Evolutionary conservation across 2,329 filamentous ascomycete genomes (phyloP).

Genomic region (Nemania sp.): DNA sequence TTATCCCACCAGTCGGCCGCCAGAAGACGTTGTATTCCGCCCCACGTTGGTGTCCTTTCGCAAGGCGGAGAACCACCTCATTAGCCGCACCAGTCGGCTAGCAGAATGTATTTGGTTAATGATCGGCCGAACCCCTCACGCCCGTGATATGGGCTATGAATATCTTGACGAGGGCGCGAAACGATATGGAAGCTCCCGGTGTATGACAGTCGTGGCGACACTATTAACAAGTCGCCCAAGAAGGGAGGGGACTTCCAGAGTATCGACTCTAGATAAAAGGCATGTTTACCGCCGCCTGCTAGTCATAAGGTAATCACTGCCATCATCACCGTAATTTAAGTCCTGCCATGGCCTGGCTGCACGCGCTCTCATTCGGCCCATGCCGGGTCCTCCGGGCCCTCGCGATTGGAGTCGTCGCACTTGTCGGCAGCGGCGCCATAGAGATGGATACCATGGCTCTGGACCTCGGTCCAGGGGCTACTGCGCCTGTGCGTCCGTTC

Average conservation of each 20-base stretch:
- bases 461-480: conserved; percentile 38
- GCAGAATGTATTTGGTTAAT: background rate
- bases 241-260: background rate
- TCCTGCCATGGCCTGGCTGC: conserved; percentile 22
- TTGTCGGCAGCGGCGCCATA: conserved; percentile 20
- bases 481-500: conserved; percentile 41
- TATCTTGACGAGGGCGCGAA: background rate
- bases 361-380: conserved; percentile 3
- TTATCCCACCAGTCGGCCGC: conserved; percentile 31
- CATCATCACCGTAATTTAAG: background rate
- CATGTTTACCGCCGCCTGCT: background rate
- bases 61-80: conserved; percentile 1
- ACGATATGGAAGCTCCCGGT: no score
- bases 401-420: conserved; percentile 17
- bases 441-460: conserved; percentile 7
- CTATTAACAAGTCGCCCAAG: background rate
- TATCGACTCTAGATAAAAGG: background rate
- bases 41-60: conserved; percentile 5
- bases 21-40: conserved; percentile 20
- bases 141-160: background rate
- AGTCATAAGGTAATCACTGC: background rate
- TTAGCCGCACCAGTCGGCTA: conserved; percentile 21
- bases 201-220: no score
- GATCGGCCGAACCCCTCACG: conserved; percentile 10
- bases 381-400: conserved; percentile 25